Conservation (phyloP, 306 rosid species). For the Sicyos edulis region DNA sequence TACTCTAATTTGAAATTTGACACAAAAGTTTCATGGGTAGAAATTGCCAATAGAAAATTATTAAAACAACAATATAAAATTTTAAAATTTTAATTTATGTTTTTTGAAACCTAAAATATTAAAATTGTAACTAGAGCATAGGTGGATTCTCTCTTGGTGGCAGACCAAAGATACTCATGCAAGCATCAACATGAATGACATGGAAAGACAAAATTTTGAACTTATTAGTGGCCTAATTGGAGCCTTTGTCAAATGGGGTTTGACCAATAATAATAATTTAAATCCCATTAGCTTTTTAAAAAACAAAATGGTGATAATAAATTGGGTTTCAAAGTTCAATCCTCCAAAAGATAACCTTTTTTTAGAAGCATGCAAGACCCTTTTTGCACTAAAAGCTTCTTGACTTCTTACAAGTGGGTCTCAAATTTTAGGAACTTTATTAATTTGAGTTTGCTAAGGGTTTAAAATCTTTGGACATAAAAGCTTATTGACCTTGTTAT, state of each 20-base stretch:
- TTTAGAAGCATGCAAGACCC: constrained; percentile 8
- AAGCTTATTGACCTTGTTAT: neutral
- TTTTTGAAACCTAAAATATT: neutral
- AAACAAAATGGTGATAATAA: neutral
- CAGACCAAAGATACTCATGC: constrained; percentile 18
- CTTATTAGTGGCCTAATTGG: constrained; percentile 8
- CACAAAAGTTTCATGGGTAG: too few relatives aligned
- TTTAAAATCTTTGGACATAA: too few relatives aligned
- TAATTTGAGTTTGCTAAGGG: too few relatives aligned
- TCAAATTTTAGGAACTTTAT: constrained; percentile 1
- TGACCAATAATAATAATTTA: constrained; percentile 12
- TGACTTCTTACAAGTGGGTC: constrained; percentile 5
- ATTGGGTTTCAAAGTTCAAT: constrained; percentile 6
- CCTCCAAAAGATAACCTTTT: constrained; percentile 15
- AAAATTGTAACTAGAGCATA: too few relatives aligned
- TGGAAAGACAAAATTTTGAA: constrained; percentile 4
- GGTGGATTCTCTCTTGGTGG: constrained; percentile 6
- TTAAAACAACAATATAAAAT: neutral
- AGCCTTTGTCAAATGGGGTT: constrained; percentile 19
- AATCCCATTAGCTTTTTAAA: neutral
- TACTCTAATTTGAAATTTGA: too few relatives aligned
- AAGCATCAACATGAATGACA: neutral
- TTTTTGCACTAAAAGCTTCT: constrained; percentile 14
- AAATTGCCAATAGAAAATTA: neutral
- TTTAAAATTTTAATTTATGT: neutral